phyloP scores from a whole-genome alignment of 257 asterid species.

The Gardenia jasminoides region DNA sequence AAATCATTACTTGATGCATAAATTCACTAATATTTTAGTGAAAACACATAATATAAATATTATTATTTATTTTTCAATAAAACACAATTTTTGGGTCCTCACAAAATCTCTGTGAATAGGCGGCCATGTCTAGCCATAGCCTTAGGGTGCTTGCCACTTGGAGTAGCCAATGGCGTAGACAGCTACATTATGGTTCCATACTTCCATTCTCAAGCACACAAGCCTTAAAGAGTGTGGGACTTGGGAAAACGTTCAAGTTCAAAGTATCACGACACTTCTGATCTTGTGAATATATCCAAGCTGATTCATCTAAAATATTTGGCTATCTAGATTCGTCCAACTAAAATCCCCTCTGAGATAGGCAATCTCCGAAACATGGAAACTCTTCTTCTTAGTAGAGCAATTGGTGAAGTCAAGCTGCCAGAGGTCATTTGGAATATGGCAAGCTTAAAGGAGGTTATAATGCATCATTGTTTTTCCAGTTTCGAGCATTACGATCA shows the following conservation, averaged over 20 bases:
- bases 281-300: neutral
- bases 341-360: neutral
- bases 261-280: neutral
- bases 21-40: no score
- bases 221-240: constrained; percentile 1
- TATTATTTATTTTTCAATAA: no score
- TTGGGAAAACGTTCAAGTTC: constrained; percentile 4
- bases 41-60: no score
- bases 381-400: neutral
- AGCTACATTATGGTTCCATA: neutral
- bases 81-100: no score
- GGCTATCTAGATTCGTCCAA: neutral
- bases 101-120: neutral
- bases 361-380: constrained; percentile 14
- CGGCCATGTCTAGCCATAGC: no score
- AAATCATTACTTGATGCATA: no score
- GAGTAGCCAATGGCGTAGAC: neutral
- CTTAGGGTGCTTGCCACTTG: neutral
- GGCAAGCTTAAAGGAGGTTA: neutral
- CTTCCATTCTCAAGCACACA: neutral
- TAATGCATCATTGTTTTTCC: neutral
- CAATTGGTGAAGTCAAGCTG: neutral
- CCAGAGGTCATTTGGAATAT: constrained; percentile 7
- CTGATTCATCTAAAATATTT: neutral
- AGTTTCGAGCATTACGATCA: neutral